phyloP scores from a whole-genome alignment of 495 filamentous ascomycete genomes.

The Neurospora terricola region DNA sequence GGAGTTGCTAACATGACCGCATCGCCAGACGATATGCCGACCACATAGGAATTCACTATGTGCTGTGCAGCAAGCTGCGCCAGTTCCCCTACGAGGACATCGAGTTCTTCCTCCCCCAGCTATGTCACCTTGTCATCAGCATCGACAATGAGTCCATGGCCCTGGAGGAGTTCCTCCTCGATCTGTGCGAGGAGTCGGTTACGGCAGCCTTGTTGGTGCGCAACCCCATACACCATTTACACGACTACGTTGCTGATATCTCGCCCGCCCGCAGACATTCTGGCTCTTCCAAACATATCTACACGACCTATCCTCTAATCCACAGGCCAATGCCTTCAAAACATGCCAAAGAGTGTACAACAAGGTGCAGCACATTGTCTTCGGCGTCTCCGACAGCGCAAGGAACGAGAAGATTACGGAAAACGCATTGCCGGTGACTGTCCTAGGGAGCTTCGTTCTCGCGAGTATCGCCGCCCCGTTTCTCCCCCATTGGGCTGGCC shows the following conservation, averaged over 20 bases:
- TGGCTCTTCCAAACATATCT: constrained; percentile 78
- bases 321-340: constrained; percentile 57
- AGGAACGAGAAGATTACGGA: constrained; percentile 63
- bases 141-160: constrained; percentile 79
- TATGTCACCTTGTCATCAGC: constrained; percentile 70
- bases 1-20: constrained; percentile 9
- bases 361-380: constrained; percentile 70
- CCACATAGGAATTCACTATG: constrained; percentile 72
- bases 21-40: constrained; percentile 60
- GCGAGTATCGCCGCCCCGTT: constrained; percentile 47
- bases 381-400: constrained; percentile 50
- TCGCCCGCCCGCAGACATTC: constrained; percentile 48
- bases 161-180: constrained; percentile 68
- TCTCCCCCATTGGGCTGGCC: constrained; percentile 53
- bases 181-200: constrained; percentile 70
- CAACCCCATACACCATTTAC: constrained; percentile 1
- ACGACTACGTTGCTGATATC: constrained; percentile 1
- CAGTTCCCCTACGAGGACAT: constrained; percentile 75
- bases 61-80: constrained; percentile 68
- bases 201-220: constrained; percentile 64
- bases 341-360: constrained; percentile 68
- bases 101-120: constrained; percentile 72
- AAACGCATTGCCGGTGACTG: constrained; percentile 61
- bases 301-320: constrained; percentile 59
- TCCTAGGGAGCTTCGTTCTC: constrained; percentile 61